Evolutionary conservation across 1,139 yeast genomes (phyloP), one percentile per base, ranked within the genome.

Genomic region (Geotrichum bryndzae): DNA sequence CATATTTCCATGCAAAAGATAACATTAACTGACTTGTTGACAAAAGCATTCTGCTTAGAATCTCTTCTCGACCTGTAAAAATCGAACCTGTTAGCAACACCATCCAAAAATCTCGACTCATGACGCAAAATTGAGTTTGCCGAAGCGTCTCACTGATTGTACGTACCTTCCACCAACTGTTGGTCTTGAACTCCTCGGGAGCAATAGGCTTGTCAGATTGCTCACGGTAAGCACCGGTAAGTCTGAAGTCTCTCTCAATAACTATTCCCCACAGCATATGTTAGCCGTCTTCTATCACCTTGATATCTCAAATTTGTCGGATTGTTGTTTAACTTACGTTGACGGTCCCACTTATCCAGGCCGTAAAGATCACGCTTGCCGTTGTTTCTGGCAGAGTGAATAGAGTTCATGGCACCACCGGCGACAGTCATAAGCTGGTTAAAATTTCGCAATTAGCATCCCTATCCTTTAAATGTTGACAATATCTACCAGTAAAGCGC

Each of bases 151-250:
- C 13, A n/a, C 52, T 11, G 18, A n/a, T 29, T 13, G n/a, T 10
- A 56, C 63, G 23, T 48, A 62, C 63, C 74, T 77, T 77, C 81
- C 81, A 78, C 65, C 75, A 68, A 38, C 84, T 81, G 71, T 82
- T 83, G 52, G 83, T 79, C 74, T 82, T 84, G 77, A 84, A 89
- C 57, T 81, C 82, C 66, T 87, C 92, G 51, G 92, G 91, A 11
- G 96, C 96, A 58, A 81, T 76, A 8, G 92, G 82, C 60, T 81
- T 83, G 66, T 84, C 85, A 59, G 82, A 75, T 73, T 88, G 95
- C 31, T 87, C 92, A 71, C 96, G 81, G 69, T 77, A 79, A 54
- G 80, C 80, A 29, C 96, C 96, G 11, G 96, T 89, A 69, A 89
- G 77, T 67, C 91, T 80, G 72, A 83, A 80, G 74, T 89, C 96